Evolutionary conservation across 2,329 filamentous ascomycete genomes (phyloP), one percentile per base, ranked within the genome.

Genomic region (Thielaviopsis musarum): DNA sequence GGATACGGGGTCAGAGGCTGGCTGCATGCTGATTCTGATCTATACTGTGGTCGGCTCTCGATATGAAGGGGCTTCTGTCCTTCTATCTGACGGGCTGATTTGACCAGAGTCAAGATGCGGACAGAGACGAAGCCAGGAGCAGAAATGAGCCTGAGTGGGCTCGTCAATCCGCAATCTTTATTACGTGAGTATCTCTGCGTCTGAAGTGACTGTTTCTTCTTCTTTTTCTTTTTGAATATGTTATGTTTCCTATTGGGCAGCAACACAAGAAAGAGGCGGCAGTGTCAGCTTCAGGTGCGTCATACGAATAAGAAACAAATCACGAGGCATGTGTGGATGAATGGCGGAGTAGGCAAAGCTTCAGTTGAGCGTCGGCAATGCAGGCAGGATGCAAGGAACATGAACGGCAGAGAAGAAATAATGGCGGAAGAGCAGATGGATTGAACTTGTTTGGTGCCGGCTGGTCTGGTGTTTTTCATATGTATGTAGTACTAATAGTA

Each of bases 1-100:
- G 45, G 89, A 69, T 88, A 95, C 67, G 88, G 77, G 62, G 87
- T 82, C 89, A 64, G 83, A 75, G 67, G 81, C 34, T 21, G 48
- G 49, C 28, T 59, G 57, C 60, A 61, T 61, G 56, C 48, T 61
- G 57, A 45, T 45, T 45, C 55, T 17, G 41, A 19, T 17, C 21
- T 45, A 19, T 54, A n/a, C 52, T 54, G 24, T 17, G 30, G 30
- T 13, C n/a, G 52, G 24, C 38, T 17, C 38, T 45, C 38, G 38
- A 45, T 45, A 45, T 45, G 38, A 45, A 45, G 38, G 38, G 38
- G 38, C 38, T 45, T 45, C 5, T 15, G 38, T 45, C 38, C 38
- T 45, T 45, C 38, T 45, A 45, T 45, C 38, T n/a, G 38, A n/a
- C 38, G 38, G 38, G 38, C 38, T 45, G 38, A 45, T 45, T n/a